Conservation (phyloP, 225 moss, liverwort and hornwort species). For the Bryoerythrophyllum caledonicum region DNA sequence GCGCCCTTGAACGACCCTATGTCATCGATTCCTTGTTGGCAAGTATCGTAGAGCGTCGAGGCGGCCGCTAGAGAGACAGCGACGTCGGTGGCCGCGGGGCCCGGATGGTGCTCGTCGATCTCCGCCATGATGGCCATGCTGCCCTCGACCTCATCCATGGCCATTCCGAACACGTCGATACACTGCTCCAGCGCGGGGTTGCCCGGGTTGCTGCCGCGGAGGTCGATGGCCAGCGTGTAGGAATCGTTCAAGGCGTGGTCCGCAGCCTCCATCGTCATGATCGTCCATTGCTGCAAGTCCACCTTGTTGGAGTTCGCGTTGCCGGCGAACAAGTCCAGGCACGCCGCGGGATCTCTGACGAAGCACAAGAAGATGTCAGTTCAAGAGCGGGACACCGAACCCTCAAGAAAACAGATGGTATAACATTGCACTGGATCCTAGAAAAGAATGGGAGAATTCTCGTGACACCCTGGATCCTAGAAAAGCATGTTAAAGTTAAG, state of each 20-base stretch:
- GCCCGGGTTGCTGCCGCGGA: constrained; percentile 6
- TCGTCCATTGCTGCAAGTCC: constrained; percentile 56
- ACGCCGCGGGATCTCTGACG: constrained; percentile 35
- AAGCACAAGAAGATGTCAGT: neutral
- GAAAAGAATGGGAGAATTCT: too few species aligned
- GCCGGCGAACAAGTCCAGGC: constrained; percentile 33
- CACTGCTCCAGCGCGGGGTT: constrained; percentile 43
- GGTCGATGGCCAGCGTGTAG: constrained; percentile 10
- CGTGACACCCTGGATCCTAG: too few species aligned
- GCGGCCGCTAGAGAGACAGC: constrained; percentile 38
- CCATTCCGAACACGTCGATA: constrained; percentile 39
- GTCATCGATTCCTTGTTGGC: constrained; percentile 51
- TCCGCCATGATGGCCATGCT: constrained; percentile 39
- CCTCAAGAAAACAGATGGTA: too few species aligned
- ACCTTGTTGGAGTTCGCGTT: constrained; percentile 38
- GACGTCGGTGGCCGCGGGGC: constrained; percentile 26
- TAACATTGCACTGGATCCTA: too few species aligned
- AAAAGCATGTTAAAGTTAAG: too few species aligned
- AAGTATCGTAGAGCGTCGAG: constrained; percentile 53
- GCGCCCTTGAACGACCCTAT: constrained; percentile 44
- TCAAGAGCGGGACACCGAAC: too few species aligned
- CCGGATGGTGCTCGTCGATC: constrained; percentile 31
- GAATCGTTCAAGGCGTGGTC: constrained; percentile 50
- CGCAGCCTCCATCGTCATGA: constrained; percentile 52
- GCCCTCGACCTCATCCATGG: constrained; percentile 30